Conservation (phyloP, 2,329 filamentous ascomycete species). For the Ophiostoma sp. region DNA sequence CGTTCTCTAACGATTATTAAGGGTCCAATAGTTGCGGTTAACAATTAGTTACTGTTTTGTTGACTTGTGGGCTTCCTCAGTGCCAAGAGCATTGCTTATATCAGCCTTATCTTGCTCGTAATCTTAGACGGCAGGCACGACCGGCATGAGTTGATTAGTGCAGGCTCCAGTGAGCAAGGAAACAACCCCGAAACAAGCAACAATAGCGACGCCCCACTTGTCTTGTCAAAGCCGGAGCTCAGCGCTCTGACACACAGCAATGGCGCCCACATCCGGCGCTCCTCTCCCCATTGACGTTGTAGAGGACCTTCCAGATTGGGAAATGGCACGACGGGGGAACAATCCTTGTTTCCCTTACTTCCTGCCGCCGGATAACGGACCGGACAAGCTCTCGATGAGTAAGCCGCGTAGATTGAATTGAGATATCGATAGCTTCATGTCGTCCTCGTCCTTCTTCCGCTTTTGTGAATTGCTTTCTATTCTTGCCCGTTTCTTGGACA, state of each 20-base stretch:
- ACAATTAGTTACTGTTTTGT: no score
- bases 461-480: not conserved
- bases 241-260: not conserved
- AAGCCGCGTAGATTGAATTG: not conserved
- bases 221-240: not conserved
- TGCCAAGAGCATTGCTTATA: not conserved
- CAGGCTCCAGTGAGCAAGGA: not conserved
- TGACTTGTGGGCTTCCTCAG: no score
- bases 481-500: not conserved
- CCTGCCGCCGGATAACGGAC: constrained; percentile 14
- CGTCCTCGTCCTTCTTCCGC: not conserved
- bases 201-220: not conserved
- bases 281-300: not conserved
- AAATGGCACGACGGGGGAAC: not conserved
- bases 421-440: not conserved
- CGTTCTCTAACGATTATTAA: no score
- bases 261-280: not conserved
- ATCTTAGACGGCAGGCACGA: not conserved
- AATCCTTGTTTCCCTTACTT: not conserved
- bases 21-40: no score
- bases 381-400: not conserved
- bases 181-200: not conserved
- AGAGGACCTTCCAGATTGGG: constrained; percentile 11
- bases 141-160: not conserved
- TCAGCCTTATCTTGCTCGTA: not conserved